phyloP scores from a whole-genome alignment of 306 rosid genomes.

The Sicyos baderoa region DNA sequence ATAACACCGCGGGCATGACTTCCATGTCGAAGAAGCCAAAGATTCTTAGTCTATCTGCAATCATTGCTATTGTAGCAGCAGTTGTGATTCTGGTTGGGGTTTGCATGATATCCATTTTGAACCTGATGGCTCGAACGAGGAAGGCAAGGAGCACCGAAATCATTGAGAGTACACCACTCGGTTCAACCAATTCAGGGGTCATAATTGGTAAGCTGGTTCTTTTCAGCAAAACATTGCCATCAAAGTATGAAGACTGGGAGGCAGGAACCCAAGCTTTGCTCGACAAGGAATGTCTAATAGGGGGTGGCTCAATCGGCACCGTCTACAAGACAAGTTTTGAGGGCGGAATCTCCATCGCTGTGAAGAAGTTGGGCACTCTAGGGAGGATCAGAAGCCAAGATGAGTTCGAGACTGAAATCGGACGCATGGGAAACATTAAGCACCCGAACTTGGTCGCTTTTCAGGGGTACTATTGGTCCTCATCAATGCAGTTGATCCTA shows the following conservation, averaged over 20 bases:
- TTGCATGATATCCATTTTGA: conserved; percentile 75
- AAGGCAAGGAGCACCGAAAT: conserved; percentile 44
- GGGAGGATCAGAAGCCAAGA: conserved; percentile 94
- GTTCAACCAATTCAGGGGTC: conserved; percentile 65
- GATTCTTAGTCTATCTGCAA: conserved; percentile 61
- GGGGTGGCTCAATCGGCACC: conserved; percentile 82
- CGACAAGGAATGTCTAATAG: conserved; percentile 81
- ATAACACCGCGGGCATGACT: conserved; percentile 29
- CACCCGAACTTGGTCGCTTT: conserved; percentile 72
- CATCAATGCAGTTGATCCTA: conserved; percentile 82
- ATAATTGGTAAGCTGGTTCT: conserved; percentile 92
- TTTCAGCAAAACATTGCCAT: conserved; percentile 89
- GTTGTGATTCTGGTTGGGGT: conserved; percentile 78
- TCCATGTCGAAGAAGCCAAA: conserved; percentile 40
- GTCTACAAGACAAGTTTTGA: conserved; percentile 81
- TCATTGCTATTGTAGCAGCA: conserved; percentile 91
- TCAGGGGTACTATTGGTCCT: conserved; percentile 96
- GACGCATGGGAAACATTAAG: conserved; percentile 61
- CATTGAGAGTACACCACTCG: conserved; percentile 81
- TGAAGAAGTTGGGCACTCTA: conserved; percentile 81
- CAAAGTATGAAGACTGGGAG: conserved; percentile 98
- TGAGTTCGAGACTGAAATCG: conserved; percentile 87
- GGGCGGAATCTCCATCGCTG: conserved; percentile 84
- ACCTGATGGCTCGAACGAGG: conserved; percentile 47
- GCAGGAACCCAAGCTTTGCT: conserved; percentile 91